Percentiles rank a stretch among this genome's conserved stretches.
phyloP scores from a whole-genome alignment of 2,329 filamentous ascomycete species.

The Stenocarpella maydis region DNA sequence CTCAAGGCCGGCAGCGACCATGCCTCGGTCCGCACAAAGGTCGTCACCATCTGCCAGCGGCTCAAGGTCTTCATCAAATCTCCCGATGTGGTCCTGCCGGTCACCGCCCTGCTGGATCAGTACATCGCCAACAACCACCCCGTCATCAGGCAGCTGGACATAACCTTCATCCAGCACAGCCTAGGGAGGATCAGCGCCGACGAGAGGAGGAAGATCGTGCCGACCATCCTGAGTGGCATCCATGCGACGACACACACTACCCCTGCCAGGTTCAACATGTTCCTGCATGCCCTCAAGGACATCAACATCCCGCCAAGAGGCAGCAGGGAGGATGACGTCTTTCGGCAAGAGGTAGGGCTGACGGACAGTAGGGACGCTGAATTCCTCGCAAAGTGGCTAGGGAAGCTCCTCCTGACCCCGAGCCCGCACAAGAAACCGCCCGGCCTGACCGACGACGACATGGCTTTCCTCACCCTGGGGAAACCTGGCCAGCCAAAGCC shows the following conservation, averaged over 20 bases:
- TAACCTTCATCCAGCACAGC: conserved; percentile 89
- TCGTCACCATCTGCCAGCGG: conserved; percentile 60
- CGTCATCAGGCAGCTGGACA: conserved; percentile 86
- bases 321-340: conserved; percentile 76
- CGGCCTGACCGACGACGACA: conserved; percentile 71
- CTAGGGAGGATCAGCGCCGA: conserved; percentile 57
- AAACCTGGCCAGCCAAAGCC: conserved; percentile 64
- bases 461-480: conserved; percentile 72
- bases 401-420: conserved; percentile 68
- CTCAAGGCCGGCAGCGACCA: conserved; percentile 87
- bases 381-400: conserved; percentile 79
- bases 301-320: conserved; percentile 78
- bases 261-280: conserved; percentile 79
- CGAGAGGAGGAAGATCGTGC: conserved; percentile 77
- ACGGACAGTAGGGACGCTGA: conserved; percentile 72
- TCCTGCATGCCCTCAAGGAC: conserved; percentile 78
- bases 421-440: conserved; percentile 47
- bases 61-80: conserved; percentile 64
- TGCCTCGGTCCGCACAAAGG: conserved; percentile 80
- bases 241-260: conserved; percentile 60
- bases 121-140: conserved; percentile 81
- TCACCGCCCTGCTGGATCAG: conserved; percentile 84
- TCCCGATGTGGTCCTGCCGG: conserved; percentile 76
- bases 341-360: conserved; percentile 74
- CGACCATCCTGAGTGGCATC: conserved; percentile 73